A percentile compares a stretch with the other conserved stretches of the same genome.
phyloP scores from a whole-genome alignment of 2,329 filamentous ascomycete genomes.

The Fusarium sp. region DNA sequence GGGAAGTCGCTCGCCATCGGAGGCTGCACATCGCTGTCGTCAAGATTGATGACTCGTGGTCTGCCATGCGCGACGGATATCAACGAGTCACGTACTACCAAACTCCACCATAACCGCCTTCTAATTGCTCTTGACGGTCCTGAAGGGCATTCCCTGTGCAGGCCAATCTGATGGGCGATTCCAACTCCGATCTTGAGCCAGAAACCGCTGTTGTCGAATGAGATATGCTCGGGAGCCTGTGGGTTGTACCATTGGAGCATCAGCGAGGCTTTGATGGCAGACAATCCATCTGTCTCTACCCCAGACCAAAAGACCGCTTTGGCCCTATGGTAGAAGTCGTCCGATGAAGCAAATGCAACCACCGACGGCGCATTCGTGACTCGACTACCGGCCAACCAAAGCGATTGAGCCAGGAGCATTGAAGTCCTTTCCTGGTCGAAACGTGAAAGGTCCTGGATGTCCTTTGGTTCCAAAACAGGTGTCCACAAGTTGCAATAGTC shows the following conservation, averaged over 20 bases:
- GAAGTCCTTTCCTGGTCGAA: not conserved
- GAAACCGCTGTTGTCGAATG: conserved; percentile 4
- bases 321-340: not conserved
- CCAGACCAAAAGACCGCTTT: conserved; percentile 10
- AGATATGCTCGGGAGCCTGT: conserved; percentile 1
- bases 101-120: not conserved
- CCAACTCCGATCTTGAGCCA: conserved; percentile 4
- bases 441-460: not conserved
- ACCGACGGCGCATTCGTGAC: conserved; percentile 1
- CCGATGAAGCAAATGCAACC: not conserved
- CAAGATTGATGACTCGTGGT: conserved; percentile 5
- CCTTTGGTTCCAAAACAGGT: not conserved
- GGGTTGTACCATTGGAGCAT: conserved; percentile 8
- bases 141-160: not conserved
- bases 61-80: conserved; percentile 2
- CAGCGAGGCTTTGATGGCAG: not conserved
- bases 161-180: conserved; percentile 2
- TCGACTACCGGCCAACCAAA: not conserved
- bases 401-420: not conserved
- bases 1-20: conserved; percentile 2
- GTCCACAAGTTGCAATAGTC: conserved; percentile 1
- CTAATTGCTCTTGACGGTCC: not conserved
- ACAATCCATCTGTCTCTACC: not conserved
- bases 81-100: not conserved
- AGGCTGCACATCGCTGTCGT: not conserved